Percentiles rank a stretch among this genome's conserved stretches.
Evolutionary conservation across 1,284 basidiomycete genomes (phyloP).

Genomic region (Puccinia horiana): DNA sequence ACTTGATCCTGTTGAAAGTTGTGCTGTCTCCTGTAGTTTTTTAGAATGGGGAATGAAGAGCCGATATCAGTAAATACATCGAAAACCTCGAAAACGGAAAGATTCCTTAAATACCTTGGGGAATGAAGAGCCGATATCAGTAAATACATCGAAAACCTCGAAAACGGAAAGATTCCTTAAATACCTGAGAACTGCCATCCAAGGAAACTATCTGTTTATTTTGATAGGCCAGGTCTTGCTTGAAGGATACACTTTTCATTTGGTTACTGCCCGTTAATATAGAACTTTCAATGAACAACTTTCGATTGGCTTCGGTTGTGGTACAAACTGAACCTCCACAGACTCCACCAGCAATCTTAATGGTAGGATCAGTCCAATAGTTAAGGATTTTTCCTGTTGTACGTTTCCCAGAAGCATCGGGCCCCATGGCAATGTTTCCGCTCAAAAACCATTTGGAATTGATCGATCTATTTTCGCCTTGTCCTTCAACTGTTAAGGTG

Average conservation of each 20-base stretch:
- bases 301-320: constrained; percentile 24
- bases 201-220: constrained; percentile 36
- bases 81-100: too few relatives aligned
- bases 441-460: constrained; percentile 75
- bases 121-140: not conserved
- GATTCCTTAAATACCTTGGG: too few relatives aligned
- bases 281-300: constrained; percentile 37
- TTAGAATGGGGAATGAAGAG: not conserved
- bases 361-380: constrained; percentile 17
- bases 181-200: constrained; percentile 27
- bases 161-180: too few relatives aligned
- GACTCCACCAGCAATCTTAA: constrained; percentile 8
- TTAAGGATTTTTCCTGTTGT: constrained; percentile 38
- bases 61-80: not conserved
- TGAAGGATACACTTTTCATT: constrained; percentile 31
- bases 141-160: not conserved
- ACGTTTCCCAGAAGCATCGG: constrained; percentile 18
- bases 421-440: constrained; percentile 66
- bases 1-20: constrained; percentile 28
- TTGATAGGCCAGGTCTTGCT: constrained; percentile 32
- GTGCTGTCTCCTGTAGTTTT: constrained; percentile 7
- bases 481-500: constrained; percentile 71
- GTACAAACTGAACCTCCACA: constrained; percentile 11
- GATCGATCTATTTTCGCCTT: constrained; percentile 68
- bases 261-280: constrained; percentile 17